Evolutionary conservation across 2,329 filamentous ascomycete genomes (phyloP), one percentile per base, ranked within the genome.

Genomic region (Alternaria sp.): DNA sequence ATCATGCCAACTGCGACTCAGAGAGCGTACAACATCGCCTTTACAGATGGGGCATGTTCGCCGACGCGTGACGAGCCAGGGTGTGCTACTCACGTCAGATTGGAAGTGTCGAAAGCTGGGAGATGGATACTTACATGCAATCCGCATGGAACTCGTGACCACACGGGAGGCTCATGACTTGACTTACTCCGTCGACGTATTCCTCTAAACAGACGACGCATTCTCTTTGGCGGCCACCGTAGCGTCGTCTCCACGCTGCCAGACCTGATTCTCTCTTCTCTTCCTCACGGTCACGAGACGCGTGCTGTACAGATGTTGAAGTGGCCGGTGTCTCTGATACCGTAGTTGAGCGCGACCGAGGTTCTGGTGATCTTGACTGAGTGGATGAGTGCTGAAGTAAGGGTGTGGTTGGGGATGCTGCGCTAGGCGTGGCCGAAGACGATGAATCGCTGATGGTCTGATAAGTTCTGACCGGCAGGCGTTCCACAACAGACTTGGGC

Each of bases 41-140:
- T 99, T 99, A 83, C 95, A 99, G 62, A 99, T 98, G 0, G 95
- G 95, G 73, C 95, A 99, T n/a, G 95, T 99, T 65, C 95, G 90
- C 65, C 95, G 91, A 50, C 94, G 90, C 16, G 94, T 98, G 0
- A 94, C 97, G 54, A 99, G 84, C 95, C 95, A 99, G 2, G 95
- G 95, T 5, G 95, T 98, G 75, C 93, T 97, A 66, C 27, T 36
- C 12, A 30, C 63, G 72, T 71, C 72, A 75, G 65, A 60, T 65
- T 66, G 3, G 14, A 3, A 32, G 2, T 16, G 8, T 22, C 10
- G 11, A 22, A 12, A 16, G 5, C 10, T 20, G n/a, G 14, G 51
- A 32, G 12, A 1, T 16, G 22, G 34, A 16, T 49, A 91, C 93
- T 90, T 82, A 97, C 93, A 99, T 98, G 93, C 95, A 99, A 76